Conservation (phyloP, 805 yeast species). For the Zygotorulaspora danielsina region DNA sequence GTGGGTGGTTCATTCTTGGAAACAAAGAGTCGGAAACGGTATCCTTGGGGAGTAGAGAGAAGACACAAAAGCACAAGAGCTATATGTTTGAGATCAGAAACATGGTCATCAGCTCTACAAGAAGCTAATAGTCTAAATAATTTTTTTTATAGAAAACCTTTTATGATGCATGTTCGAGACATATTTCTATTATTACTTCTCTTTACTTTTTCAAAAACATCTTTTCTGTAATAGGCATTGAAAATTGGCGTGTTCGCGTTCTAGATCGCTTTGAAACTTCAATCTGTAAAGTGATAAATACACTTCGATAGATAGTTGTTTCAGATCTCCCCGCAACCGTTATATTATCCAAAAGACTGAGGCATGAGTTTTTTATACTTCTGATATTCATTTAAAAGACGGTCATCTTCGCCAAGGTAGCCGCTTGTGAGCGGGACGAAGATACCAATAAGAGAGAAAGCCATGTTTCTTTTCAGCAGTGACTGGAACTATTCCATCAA, state of each 20-base stretch:
- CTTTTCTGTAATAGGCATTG: not conserved
- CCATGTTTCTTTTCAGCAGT: conserved; percentile 20
- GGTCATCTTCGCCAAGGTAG: no score
- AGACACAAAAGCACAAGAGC: conserved; percentile 22
- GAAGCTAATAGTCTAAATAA: conserved; percentile 12
- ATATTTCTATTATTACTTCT: not conserved
- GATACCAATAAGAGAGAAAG: no score
- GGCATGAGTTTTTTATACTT: no score
- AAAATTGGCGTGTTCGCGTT: conserved; percentile 6
- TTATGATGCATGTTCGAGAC: not conserved
- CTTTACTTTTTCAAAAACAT: not conserved
- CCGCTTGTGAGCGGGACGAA: no score
- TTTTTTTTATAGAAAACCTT: not conserved
- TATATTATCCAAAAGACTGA: no score
- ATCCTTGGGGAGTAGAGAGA: conserved; percentile 5
- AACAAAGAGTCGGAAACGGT: conserved; percentile 9
- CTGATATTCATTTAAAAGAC: no score
- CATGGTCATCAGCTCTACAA: conserved; percentile 35
- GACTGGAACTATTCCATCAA: conserved; percentile 29
- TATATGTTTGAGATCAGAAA: conserved; percentile 35
- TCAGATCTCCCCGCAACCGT: no score
- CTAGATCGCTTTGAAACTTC: conserved; percentile 2
- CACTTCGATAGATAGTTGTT: no score
- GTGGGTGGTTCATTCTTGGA: conserved; percentile 31
- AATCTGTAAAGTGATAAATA: not conserved